phyloP scores from a whole-genome alignment of 305 asterid genomes.

The Fraxinus albicans region DNA sequence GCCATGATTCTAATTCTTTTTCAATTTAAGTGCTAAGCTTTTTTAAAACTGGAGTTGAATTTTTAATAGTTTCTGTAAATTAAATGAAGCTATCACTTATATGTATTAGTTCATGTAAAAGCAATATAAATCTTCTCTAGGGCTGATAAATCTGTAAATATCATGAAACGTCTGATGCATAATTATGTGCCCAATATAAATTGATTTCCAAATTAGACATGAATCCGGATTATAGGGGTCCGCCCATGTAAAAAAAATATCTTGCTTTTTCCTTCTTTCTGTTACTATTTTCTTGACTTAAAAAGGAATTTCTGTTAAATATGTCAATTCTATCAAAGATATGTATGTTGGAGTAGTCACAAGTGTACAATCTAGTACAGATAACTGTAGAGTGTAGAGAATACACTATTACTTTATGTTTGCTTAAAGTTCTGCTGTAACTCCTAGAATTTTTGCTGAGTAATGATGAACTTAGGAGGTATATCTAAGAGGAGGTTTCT shows the following conservation, averaged over 20 bases:
- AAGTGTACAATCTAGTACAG: not conserved
- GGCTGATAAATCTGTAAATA: constrained; percentile 1
- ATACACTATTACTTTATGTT: not conserved
- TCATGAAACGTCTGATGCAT: not conserved
- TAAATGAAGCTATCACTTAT: not conserved
- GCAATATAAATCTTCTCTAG: not conserved
- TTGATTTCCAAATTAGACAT: not conserved
- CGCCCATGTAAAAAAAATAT: not conserved
- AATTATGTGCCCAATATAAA: not conserved
- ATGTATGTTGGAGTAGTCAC: not conserved
- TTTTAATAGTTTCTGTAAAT: not conserved
- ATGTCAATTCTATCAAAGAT: not conserved
- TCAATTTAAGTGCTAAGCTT: not conserved
- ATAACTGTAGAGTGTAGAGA: not conserved
- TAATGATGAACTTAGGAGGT: not conserved
- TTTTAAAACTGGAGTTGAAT: not conserved
- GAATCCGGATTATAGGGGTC: not conserved
- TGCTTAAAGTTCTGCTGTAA: not conserved
- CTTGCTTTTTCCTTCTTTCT: not conserved
- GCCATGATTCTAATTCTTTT: not conserved
- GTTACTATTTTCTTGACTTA: not conserved
- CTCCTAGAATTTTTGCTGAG: not conserved
- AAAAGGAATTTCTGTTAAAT: not conserved
- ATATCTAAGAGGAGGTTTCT: not conserved
- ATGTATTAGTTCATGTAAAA: not conserved